Evolutionary conservation across 2,329 filamentous ascomycete genomes (phyloP).

Genomic region (Drechslerella dactyloides): DNA sequence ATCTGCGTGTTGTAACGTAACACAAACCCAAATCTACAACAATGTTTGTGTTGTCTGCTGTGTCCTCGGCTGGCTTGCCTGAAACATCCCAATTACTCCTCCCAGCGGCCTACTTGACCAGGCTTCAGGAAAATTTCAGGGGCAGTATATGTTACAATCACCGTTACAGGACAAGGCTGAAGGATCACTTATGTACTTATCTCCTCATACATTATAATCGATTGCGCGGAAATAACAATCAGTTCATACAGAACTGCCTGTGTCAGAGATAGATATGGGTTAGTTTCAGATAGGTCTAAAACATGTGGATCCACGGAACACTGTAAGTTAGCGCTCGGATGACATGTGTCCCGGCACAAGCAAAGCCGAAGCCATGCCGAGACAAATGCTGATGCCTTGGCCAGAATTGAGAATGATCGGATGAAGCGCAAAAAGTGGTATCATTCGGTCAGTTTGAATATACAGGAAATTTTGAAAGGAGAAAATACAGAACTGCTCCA

Average conservation of each 20-base stretch:
- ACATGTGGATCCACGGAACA: too few species aligned
- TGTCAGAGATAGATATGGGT: too few species aligned
- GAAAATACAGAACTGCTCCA: neutral
- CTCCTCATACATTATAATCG: neutral
- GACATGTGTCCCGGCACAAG: too few species aligned
- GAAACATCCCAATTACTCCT: neutral
- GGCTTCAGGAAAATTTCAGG: neutral
- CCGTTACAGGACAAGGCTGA: neutral
- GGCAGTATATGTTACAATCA: neutral
- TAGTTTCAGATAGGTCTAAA: too few species aligned
- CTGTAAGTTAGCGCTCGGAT: too few species aligned
- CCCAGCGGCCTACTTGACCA: neutral
- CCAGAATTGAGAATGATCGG: too few species aligned
- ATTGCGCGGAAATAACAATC: neutral
- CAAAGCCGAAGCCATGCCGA: too few species aligned
- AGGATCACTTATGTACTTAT: neutral
- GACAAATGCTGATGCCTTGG: too few species aligned
- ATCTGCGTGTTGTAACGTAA: too few species aligned
- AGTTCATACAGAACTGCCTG: neutral
- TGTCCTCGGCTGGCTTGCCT: neutral
- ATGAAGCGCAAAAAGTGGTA: neutral
- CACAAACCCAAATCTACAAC: neutral
- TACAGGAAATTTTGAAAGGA: slow-evolving; percentile 5
- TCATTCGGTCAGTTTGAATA: slow-evolving; percentile 1
- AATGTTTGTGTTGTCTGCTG: neutral